phyloP scores from a whole-genome alignment of 257 asterid species.

The Gentiana dahurica region DNA sequence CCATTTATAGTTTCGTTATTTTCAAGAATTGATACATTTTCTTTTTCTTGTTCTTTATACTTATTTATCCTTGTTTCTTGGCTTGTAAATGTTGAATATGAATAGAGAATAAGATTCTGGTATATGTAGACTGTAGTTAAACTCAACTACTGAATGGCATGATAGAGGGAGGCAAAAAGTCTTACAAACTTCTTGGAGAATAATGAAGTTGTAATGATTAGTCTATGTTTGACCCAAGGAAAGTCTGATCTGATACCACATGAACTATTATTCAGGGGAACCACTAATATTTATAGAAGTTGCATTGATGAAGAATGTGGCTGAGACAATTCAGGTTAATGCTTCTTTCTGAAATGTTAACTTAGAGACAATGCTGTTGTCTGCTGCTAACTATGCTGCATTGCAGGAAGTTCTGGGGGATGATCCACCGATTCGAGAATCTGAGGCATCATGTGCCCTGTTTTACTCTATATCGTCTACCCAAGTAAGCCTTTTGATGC shows the following conservation, averaged over 20 bases:
- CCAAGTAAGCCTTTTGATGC: conserved; percentile 39
- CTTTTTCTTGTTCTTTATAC: background rate
- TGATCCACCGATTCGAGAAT: conserved; percentile 80
- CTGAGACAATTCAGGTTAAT: conserved; percentile 74
- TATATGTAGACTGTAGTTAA: too few species aligned
- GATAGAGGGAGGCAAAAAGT: too few species aligned
- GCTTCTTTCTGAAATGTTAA: conserved; percentile 6
- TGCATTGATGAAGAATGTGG: conserved; percentile 78
- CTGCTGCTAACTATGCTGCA: conserved; percentile 11
- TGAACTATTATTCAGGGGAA: conserved; percentile 53
- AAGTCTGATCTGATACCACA: too few species aligned
- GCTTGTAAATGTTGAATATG: background rate
- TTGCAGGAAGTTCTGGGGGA: conserved; percentile 92
- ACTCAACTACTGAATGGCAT: too few species aligned
- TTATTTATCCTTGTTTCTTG: too few species aligned
- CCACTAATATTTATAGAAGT: conserved; percentile 95
- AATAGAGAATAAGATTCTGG: too few species aligned
- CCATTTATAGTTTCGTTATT: too few species aligned
- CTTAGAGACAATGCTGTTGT: conserved; percentile 9
- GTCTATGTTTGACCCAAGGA: too few species aligned
- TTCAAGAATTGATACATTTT: background rate
- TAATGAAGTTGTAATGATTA: too few species aligned
- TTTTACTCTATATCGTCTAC: conserved; percentile 97
- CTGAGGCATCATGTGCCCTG: conserved; percentile 81
- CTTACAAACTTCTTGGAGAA: too few species aligned